Evolutionary conservation across 2,329 filamentous ascomycete species (phyloP).

Genomic region (Penicillium sp.): DNA sequence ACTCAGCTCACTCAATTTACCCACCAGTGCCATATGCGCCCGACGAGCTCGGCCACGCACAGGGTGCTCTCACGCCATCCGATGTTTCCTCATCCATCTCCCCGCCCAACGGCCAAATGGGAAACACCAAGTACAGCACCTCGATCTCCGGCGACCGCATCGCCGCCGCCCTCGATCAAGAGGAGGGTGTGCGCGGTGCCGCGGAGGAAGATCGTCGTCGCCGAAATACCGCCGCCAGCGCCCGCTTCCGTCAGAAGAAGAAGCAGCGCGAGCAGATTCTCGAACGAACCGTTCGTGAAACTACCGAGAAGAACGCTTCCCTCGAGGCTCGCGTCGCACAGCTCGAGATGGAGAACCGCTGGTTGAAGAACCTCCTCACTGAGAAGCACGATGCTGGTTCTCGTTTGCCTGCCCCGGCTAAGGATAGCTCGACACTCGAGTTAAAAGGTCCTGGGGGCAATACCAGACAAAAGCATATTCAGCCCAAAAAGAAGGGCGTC

Average conservation of each 20-base stretch:
- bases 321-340: conserved; percentile 72
- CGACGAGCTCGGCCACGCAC: conserved; percentile 37
- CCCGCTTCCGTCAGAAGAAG: conserved; percentile 91
- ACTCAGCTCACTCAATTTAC: conserved; percentile 39
- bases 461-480: conserved; percentile 37
- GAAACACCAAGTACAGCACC: conserved; percentile 43
- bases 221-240: conserved; percentile 83
- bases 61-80: conserved; percentile 40
- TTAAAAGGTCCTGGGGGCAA: conserved; percentile 20
- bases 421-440: conserved; percentile 22
- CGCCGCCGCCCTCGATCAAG: conserved; percentile 55
- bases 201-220: conserved; percentile 89
- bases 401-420: conserved; percentile 25
- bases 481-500: conserved; percentile 41
- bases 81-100: conserved; percentile 45
- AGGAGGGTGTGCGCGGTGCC: conserved; percentile 68
- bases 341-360: conserved; percentile 80
- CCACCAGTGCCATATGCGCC: conserved; percentile 39
- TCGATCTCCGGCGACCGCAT: conserved; percentile 38
- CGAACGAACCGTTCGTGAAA: conserved; percentile 77
- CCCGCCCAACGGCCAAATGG: conserved; percentile 40
- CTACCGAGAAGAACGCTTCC: conserved; percentile 71
- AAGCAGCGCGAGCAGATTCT: conserved; percentile 89
- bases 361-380: conserved; percentile 75
- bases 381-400: conserved; percentile 64